A percentile compares a stretch with the other conserved stretches of the same genome.
phyloP scores from a whole-genome alignment of 345 rosid genomes.

The Eucalyptus paniculata region DNA sequence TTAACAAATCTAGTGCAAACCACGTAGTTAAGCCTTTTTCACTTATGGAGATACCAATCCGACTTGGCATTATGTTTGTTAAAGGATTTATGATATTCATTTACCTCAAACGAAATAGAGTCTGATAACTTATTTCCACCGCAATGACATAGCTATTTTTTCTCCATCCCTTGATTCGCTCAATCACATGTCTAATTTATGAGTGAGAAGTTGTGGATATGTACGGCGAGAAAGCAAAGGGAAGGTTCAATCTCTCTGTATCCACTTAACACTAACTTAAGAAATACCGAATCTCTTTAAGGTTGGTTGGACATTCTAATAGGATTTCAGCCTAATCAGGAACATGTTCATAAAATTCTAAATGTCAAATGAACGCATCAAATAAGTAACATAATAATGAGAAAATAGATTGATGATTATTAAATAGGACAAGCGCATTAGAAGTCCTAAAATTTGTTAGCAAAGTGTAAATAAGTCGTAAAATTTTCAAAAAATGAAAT shows the following conservation, averaged over 20 bases:
- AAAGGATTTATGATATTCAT: neutral
- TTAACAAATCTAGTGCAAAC: too few relatives aligned
- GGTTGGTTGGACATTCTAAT: neutral
- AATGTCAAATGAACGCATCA: too few relatives aligned
- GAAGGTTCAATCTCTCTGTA: neutral
- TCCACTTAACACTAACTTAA: neutral
- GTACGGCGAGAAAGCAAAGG: neutral
- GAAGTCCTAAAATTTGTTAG: too few relatives aligned
- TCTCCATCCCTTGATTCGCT: neutral
- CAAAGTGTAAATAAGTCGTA: too few relatives aligned
- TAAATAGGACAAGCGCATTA: fast-evolving
- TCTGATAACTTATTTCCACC: neutral
- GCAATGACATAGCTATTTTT: neutral
- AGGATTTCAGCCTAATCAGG: neutral
- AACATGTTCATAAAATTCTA: too few relatives aligned
- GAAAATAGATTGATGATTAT: too few relatives aligned
- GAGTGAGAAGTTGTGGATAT: neutral
- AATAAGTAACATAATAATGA: fast-evolving
- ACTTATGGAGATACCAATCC: neutral
- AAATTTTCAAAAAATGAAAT: too few relatives aligned
- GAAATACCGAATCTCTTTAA: neutral
- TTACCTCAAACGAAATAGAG: neutral
- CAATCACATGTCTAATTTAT: neutral
- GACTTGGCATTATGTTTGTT: neutral
- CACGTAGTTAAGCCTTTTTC: neutral